Evolutionary conservation across 371 early-diverging fungal genomes (phyloP), one percentile per base, ranked within the genome.

Genomic region (Mortierella polycephala): DNA sequence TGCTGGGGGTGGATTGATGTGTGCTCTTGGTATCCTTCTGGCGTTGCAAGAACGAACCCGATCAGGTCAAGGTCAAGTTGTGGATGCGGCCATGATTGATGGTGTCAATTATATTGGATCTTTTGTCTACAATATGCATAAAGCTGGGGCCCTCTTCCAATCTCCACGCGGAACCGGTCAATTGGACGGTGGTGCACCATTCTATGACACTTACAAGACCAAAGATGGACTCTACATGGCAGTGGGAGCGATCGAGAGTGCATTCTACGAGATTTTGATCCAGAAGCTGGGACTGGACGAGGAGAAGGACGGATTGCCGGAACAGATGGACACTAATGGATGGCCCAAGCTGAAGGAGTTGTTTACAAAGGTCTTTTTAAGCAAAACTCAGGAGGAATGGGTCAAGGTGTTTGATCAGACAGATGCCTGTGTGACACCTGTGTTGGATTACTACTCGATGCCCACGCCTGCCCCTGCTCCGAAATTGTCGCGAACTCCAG

Each of bases 341-440:
- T 93, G 92, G 92, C 86, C 86, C 0, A 62, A 61, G 16, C 84
- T 88, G 85, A 88, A 89, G 57, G 57, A 59, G 16, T 64, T 69
- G 39, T 90, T 93, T 65, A 80, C 77, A 18, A 65, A 73, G 5
- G 70, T 85, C 20, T 92, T 93, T 74, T 65, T 66, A 3, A 54
- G 81, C 37, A 91, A 89, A 71, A 90, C 92, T 0, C 90, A 87
- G 51, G 83, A 82, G 0, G 92, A 92, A 72, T 93, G 94, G 94
- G 81, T 81, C 2, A 60, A 67, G n/a, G 83, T 92, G 9, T 92
- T 92, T 82, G 84, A 87, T 45, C 82, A 84, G 7, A 87, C 87
- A 5, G 94, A 93, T 75, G 92, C 94, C 1, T 93, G 94, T 72
- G 89, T 88, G 5, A 89, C 91, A 2, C 92, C 94, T n/a, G 87